phyloP scores from a whole-genome alignment of 768 basidiomycete species.

The Tylopilus sp. region DNA sequence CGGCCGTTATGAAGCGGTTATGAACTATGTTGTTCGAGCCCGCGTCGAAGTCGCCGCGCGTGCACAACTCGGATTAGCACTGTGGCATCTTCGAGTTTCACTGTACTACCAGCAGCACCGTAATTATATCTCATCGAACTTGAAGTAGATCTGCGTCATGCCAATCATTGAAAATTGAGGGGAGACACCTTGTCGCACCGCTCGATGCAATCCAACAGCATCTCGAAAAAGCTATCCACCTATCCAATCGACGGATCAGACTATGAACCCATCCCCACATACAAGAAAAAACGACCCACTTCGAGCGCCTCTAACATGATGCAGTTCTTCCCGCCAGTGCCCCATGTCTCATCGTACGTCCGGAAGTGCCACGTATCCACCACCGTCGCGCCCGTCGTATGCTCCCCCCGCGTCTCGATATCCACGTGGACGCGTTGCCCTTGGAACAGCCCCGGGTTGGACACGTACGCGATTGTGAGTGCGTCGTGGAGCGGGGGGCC shows the following conservation, averaged over 20 bases:
- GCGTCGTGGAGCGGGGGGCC: conserved; percentile 90
- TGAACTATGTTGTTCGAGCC: too few relatives aligned
- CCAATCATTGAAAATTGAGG: conserved; percentile 39
- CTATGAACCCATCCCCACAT: background rate
- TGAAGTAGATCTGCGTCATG: too few relatives aligned
- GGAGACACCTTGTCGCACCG: conserved; percentile 60
- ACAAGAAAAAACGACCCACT: conserved; percentile 46
- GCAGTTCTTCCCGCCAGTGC: conserved; percentile 70
- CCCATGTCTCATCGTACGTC: conserved; percentile 65
- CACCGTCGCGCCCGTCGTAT: conserved; percentile 73
- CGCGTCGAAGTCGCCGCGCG: too few relatives aligned
- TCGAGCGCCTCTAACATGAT: conserved; percentile 63
- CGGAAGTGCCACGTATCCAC: conserved; percentile 73
- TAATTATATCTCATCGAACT: too few relatives aligned
- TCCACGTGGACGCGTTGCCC: conserved; percentile 72
- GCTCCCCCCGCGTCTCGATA: conserved; percentile 66
- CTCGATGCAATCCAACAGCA: conserved; percentile 58
- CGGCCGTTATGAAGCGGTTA: too few relatives aligned
- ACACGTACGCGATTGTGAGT: conserved; percentile 74
- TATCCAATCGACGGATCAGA: conserved; percentile 27
- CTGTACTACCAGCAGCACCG: too few relatives aligned
- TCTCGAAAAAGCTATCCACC: conserved; percentile 62
- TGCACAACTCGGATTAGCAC: too few relatives aligned
- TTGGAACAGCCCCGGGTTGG: conserved; percentile 62
- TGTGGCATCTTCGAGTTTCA: too few relatives aligned